Evolutionary conservation across 2,329 filamentous ascomycete species (phyloP), one percentile per base, ranked within the genome.

Genomic region (Thelonectria blattea): DNA sequence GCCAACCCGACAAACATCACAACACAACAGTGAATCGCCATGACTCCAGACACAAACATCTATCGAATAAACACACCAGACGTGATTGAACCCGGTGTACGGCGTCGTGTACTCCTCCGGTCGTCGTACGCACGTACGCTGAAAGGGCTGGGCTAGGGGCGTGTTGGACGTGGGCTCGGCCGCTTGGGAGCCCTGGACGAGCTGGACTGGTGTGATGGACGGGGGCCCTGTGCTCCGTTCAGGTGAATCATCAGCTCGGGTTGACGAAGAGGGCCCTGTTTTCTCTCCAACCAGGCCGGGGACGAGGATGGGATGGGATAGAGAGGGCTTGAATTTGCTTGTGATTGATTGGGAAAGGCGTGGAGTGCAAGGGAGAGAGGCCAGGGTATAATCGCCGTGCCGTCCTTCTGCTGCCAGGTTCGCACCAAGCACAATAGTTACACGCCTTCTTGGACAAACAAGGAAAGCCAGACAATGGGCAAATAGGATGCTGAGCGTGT

Each of bases 241-340:
- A 52, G 58, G 55, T 57, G 48, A 58, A 58, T 63, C 55, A 58
- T 63, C 55, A 60, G 62, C 59, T 58, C 24, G 64, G 58, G 59
- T 68, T 60, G 60, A 65, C 56, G 56, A 65, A 60, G 60, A 69
- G 53, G 42, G 18, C 43, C 52, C 41, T 22, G 22, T 30, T 22
- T 47, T 22, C 56, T 22, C 56, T 34, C 39, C 41, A 49, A 47
- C 52, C 49, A 39, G 58, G 58, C 52, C 53, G 43, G 32, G 37
- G 43, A 58, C 52, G 30, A 30, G 55, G 49, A 59, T 48, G 45
- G 46, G 43, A 46, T 45, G 51, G 46, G 27, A 42, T 51, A 48
- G 20, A 48, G 20, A 27, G 45, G 24, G 45, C 45, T 52, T 54
- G 48, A 18, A 43, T 52, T 37, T 52, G 58, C 50, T 45, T 49